A percentile compares a stretch with the other conserved stretches of the same genome.
These are phyloP conservation scores for Trichophyton mentagrophytes DNA, from an alignment of 2,329 filamentous ascomycete genomes.

Conservation along the genomic window DNA sequence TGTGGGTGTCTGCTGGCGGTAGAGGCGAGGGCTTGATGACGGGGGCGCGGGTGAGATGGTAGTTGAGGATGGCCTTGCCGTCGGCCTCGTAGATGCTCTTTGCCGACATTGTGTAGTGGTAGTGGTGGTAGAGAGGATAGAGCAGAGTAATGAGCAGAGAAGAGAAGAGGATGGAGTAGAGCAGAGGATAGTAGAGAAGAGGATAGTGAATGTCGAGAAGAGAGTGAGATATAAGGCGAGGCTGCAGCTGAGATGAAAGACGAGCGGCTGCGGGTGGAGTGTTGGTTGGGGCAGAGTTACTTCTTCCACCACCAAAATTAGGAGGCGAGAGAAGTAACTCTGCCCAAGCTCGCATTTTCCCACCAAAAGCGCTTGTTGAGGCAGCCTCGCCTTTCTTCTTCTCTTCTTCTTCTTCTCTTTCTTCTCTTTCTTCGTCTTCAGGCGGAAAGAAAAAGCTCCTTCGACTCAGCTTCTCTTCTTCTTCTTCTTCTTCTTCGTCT, in stretches of 20 bases:
- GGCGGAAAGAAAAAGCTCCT: not conserved
- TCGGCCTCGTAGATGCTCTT: slow-evolving; percentile 98
- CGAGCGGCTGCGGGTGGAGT: too few species aligned
- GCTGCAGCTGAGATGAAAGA: too few species aligned
- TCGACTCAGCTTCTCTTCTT: not conserved
- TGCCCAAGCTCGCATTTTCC: not conserved
- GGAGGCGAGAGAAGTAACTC: not conserved
- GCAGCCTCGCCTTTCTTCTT: not conserved
- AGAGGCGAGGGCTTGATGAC: slow-evolving; percentile 98
- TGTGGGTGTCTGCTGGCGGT: slow-evolving; percentile 71
- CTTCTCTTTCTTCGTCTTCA: not conserved
- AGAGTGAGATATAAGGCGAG: too few species aligned
- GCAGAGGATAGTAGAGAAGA: too few species aligned
- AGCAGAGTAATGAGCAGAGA: too few species aligned
- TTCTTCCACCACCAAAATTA: too few species aligned
- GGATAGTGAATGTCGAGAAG: too few species aligned
- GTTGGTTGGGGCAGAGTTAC: slow-evolving; percentile 22
- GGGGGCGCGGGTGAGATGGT: slow-evolving; percentile 94
- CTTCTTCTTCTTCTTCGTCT: not conserved
- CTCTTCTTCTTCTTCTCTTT: not conserved
- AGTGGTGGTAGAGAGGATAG: too few species aligned
- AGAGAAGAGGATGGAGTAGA: too few species aligned
- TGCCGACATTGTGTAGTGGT: slow-evolving; percentile 54
- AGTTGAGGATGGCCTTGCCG: slow-evolving; percentile 99
- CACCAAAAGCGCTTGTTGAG: not conserved